phyloP scores from a whole-genome alignment of 1,139 yeast species.

The Kurtzmaniella natalensis region DNA sequence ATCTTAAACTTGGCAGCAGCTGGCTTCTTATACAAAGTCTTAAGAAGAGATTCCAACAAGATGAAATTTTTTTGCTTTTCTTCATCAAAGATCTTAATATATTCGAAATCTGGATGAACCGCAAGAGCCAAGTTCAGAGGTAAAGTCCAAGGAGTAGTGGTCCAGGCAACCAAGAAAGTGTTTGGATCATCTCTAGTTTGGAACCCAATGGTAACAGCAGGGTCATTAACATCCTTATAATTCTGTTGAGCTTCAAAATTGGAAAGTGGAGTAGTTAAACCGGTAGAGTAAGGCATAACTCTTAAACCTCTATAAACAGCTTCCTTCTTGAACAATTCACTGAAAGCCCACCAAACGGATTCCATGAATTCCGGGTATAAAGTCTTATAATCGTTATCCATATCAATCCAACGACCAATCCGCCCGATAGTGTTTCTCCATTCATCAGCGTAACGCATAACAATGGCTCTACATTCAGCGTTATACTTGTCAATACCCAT shows the following conservation, averaged over 20 bases:
- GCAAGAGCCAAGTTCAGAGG: slow-evolving; percentile 92
- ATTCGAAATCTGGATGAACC: slow-evolving; percentile 87
- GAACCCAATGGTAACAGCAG: slow-evolving; percentile 92
- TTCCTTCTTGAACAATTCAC: slow-evolving; percentile 76
- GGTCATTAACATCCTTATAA: slow-evolving; percentile 95
- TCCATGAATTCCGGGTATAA: slow-evolving; percentile 95
- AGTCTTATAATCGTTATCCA: slow-evolving; percentile 97
- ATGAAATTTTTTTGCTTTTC: slow-evolving; percentile 77
- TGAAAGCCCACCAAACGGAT: slow-evolving; percentile 98
- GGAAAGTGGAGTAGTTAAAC: slow-evolving; percentile 92
- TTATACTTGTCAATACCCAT: slow-evolving; percentile 94
- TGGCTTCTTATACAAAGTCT: slow-evolving; percentile 89
- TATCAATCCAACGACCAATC: slow-evolving; percentile 98
- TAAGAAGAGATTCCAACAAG: slow-evolving; percentile 73
- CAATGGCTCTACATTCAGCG: slow-evolving; percentile 91
- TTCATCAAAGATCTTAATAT: slow-evolving; percentile 88
- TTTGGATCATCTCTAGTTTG: slow-evolving; percentile 75
- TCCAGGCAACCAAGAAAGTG: slow-evolving; percentile 92
- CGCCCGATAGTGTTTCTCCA: slow-evolving; percentile 93
- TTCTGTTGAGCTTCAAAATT: slow-evolving; percentile 98
- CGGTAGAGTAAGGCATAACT: slow-evolving; percentile 99
- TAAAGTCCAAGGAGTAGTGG: slow-evolving; percentile 99
- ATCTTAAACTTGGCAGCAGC: slow-evolving; percentile 82
- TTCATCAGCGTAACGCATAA: slow-evolving; percentile 92
- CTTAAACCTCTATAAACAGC: slow-evolving; percentile 91